Percentiles rank a stretch among this genome's conserved stretches.
Evolutionary conservation across 345 rosid genomes (phyloP).

Genomic region (Rubroshorea leprosula): DNA sequence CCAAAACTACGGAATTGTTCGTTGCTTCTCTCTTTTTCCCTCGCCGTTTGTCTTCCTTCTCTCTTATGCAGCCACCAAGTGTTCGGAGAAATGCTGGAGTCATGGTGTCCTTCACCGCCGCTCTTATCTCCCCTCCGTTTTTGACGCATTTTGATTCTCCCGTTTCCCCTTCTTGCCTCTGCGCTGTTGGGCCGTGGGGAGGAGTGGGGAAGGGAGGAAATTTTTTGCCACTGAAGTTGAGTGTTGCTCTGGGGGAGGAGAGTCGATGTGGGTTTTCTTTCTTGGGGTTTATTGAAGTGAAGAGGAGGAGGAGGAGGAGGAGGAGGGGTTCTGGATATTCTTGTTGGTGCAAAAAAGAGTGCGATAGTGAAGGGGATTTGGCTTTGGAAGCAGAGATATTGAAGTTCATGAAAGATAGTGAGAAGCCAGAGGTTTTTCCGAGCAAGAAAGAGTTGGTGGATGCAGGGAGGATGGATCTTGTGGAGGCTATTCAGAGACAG

Average conservation of each 20-base stretch:
- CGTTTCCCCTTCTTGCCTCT: slow-evolving; percentile 14
- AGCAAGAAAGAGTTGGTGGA: slow-evolving; percentile 53
- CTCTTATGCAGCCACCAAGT: slow-evolving; percentile 17
- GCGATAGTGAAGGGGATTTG: slow-evolving; percentile 41
- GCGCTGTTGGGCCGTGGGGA: slow-evolving; percentile 4
- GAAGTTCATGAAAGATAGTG: slow-evolving; percentile 74
- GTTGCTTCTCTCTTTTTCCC: slow-evolving; percentile 33
- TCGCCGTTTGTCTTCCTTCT: background rate
- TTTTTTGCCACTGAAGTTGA: slow-evolving; percentile 6
- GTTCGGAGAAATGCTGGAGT: slow-evolving; percentile 92
- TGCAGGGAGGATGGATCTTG: slow-evolving; percentile 76
- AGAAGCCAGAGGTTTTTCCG: slow-evolving; percentile 62
- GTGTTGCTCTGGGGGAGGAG: slow-evolving; percentile 14
- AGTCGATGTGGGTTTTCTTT: slow-evolving; percentile 11
- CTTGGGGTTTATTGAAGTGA: slow-evolving; percentile 27
- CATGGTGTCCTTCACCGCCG: slow-evolving; percentile 53
- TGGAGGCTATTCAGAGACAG: slow-evolving; percentile 44
- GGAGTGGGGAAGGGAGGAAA: slow-evolving; percentile 2
- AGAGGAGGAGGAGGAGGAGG: slow-evolving; percentile 30
- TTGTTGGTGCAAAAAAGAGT: slow-evolving; percentile 33
- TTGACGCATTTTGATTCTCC: slow-evolving; percentile 25
- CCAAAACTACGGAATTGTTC: slow-evolving; percentile 37
- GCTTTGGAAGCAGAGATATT: slow-evolving; percentile 70
- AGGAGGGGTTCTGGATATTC: slow-evolving; percentile 22
- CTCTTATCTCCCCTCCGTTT: slow-evolving; percentile 22